A percentile compares a stretch with the other conserved stretches of the same genome.
Conservation (phyloP, 768 basidiomycete genomes). For the Podaxis sp. region DNA sequence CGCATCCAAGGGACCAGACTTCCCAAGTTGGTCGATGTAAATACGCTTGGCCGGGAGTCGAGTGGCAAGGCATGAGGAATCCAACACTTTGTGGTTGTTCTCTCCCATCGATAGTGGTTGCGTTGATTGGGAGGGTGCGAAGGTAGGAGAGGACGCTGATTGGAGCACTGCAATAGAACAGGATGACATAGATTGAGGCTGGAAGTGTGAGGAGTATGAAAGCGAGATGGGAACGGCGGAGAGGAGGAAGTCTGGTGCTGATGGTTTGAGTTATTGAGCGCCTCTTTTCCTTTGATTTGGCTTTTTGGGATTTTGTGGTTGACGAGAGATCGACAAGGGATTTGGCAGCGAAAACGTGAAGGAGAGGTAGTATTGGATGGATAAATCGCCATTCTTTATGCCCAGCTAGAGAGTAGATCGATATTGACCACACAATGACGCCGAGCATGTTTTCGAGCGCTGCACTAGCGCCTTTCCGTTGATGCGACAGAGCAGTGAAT, state of each 20-base stretch:
- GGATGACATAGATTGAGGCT: slow-evolving; percentile 64
- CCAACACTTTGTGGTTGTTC: slow-evolving; percentile 47
- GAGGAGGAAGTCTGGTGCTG: slow-evolving; percentile 24
- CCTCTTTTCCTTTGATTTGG: slow-evolving; percentile 4
- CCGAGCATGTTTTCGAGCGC: slow-evolving; percentile 45
- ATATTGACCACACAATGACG: slow-evolving; percentile 59
- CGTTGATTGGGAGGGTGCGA: slow-evolving; percentile 46
- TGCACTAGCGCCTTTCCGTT: slow-evolving; percentile 22
- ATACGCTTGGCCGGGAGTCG: slow-evolving; percentile 89
- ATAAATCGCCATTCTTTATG: slow-evolving; percentile 99
- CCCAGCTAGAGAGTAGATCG: slow-evolving; percentile 73
- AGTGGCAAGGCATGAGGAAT: slow-evolving; percentile 95
- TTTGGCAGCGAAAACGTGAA: slow-evolving; percentile 78
- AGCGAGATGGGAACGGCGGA: slow-evolving; percentile 34
- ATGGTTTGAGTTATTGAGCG: not conserved
- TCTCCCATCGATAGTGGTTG: slow-evolving; percentile 34
- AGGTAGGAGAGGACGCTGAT: slow-evolving; percentile 73
- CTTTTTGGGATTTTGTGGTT: not conserved
- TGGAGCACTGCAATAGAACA: slow-evolving; percentile 80
- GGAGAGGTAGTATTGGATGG: slow-evolving; percentile 83
- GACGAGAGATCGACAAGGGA: slow-evolving; percentile 56
- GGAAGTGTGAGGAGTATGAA: slow-evolving; percentile 58
- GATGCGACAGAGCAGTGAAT: slow-evolving; percentile 33
- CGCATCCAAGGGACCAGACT: slow-evolving; percentile 89
- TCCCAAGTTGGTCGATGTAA: slow-evolving; percentile 66